A percentile compares a stretch with the other conserved stretches of the same genome.
phyloP scores from a whole-genome alignment of 1,139 yeast genomes.

The Eremothecium gossypii region DNA sequence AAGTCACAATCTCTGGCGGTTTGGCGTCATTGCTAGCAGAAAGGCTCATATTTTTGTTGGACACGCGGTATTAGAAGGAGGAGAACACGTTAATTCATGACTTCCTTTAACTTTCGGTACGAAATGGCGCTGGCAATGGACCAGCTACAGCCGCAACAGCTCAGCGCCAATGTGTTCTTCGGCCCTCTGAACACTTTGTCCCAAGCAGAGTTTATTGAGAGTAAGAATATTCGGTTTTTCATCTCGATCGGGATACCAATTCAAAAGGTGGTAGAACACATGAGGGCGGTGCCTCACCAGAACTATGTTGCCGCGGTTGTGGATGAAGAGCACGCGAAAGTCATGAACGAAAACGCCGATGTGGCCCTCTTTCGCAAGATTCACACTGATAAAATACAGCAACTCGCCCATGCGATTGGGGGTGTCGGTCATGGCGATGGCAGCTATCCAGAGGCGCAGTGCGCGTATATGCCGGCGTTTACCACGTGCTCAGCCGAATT shows the following conservation, averaged over 20 bases:
- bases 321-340: slow-evolving; percentile 14
- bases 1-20: neutral
- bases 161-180: slow-evolving; percentile 28
- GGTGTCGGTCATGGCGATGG: slow-evolving; percentile 2
- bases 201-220: slow-evolving; percentile 21
- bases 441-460: slow-evolving; percentile 10
- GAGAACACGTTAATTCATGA: neutral
- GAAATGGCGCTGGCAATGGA: slow-evolving; percentile 22
- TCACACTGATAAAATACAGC: slow-evolving; percentile 5
- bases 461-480: slow-evolving; percentile 1
- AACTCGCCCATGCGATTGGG: neutral
- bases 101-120: slow-evolving; percentile 20
- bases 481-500: slow-evolving; percentile 6
- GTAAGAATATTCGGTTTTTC: slow-evolving; percentile 20
- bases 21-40: neutral
- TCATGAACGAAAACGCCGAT: slow-evolving; percentile 7
- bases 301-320: slow-evolving; percentile 20
- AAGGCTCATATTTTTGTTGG: neutral
- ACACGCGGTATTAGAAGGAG: neutral
- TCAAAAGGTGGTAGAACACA: slow-evolving; percentile 19
- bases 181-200: slow-evolving; percentile 32
- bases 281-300: slow-evolving; percentile 18
- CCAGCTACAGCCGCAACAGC: slow-evolving; percentile 26
- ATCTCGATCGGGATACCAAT: slow-evolving; percentile 23
- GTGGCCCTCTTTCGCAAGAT: slow-evolving; percentile 3